phyloP scores from a whole-genome alignment of 2,329 filamentous ascomycete species.

The Cladorrhinum sp. region DNA sequence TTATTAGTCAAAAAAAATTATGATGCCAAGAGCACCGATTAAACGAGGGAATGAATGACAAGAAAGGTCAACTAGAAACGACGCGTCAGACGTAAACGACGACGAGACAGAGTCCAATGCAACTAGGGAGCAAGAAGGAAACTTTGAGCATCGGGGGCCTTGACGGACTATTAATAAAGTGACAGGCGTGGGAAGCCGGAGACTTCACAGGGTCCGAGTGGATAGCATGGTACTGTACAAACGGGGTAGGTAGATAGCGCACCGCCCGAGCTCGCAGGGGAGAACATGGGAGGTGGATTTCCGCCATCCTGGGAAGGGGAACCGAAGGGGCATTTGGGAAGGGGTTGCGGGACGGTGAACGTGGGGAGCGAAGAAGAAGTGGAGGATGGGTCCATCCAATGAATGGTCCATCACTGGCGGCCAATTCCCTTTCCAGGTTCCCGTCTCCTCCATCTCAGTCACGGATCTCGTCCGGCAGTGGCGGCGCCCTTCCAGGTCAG shows the following conservation, averaged over 20 bases:
- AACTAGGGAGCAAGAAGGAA: constrained; percentile 7
- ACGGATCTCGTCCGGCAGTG: background rate
- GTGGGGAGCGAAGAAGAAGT: background rate
- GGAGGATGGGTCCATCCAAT: background rate
- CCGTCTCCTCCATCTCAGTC: background rate
- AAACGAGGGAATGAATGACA: constrained; percentile 11
- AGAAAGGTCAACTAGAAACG: constrained; percentile 7
- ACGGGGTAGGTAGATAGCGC: constrained; percentile 11
- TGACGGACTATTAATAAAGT: constrained; percentile 12
- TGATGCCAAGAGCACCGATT: background rate
- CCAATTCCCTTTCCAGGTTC: background rate
- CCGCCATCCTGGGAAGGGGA: background rate
- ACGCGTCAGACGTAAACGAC: constrained; percentile 1
- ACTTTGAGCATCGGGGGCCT: background rate
- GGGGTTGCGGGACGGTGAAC: background rate
- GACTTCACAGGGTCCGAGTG: constrained; percentile 24
- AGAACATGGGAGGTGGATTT: background rate
- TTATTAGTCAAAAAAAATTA: background rate
- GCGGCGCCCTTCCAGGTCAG: background rate
- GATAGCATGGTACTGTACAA: constrained; percentile 7
- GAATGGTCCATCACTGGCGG: background rate
- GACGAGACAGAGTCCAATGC: constrained; percentile 1
- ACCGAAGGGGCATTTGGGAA: background rate
- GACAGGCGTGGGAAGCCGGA: constrained; percentile 16
- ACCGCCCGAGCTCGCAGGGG: background rate